Evolutionary conservation across 2,329 filamentous ascomycete species (phyloP), one percentile per base, ranked within the genome.

Genomic region (Neonectria ditissima): DNA sequence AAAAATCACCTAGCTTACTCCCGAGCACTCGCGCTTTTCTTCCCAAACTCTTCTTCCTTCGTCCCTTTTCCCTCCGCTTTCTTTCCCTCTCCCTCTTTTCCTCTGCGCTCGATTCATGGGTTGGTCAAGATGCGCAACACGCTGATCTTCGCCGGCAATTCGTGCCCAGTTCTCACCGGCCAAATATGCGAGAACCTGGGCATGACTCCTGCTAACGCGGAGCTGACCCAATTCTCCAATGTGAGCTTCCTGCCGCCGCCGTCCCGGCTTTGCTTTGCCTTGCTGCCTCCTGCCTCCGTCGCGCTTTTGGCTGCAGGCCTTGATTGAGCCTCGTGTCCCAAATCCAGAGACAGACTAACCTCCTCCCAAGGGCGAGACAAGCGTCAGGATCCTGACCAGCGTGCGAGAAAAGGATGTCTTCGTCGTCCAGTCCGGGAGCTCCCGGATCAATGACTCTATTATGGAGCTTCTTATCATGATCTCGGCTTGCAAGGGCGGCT

Each of bases 401-500:
- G 94, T 99, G 69, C 92, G 96, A 72, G 97, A 99, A 78, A 97
- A 98, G 80, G 95, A 99, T 86, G 95, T 99, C 74, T 99, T 98
- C 80, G 95, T 99, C 77, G 92, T 99, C 65, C 96, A 99, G 84
- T 98, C 95, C 67, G 96, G 96, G 69, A 97, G 96, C 81, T 87
- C 89, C 77, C 93, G 92, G 82, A 97, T 97, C 86, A 99, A 99
- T 80, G 96, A 99, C 82, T 97, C 93, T 75, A 94, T 99, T 77
- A 97, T 99, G 94, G 96, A 99, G 85, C 87, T 99, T 77, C 87
- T 99, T 77, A 98, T 99, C 80, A 97, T 99, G 93, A 97, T 98
- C 74, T 96, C 93, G 69, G 96, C 96, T 72, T 99, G 96, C 87
- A 98, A 97, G 81, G 94, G 96, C 76, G 96, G 95, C 70, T 98